Percentiles rank a stretch among this genome's conserved stretches.
Evolutionary conservation across 495 filamentous ascomycete species (phyloP).

Genomic region (Hyaloscypha hepaticicola): DNA sequence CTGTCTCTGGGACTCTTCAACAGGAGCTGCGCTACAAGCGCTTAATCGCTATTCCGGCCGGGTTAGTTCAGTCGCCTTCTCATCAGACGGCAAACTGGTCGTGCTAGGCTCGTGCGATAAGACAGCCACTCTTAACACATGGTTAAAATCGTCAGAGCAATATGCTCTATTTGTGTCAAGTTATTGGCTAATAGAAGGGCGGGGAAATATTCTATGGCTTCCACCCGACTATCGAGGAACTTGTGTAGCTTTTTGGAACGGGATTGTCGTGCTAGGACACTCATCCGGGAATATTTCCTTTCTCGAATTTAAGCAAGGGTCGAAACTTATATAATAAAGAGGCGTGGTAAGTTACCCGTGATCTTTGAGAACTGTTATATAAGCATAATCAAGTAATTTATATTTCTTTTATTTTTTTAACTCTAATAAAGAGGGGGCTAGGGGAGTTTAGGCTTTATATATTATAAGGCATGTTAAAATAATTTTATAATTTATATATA

Average conservation of each 20-base stretch:
- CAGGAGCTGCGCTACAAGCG: not conserved
- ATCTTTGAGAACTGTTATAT: too few species aligned
- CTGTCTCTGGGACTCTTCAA: not conserved
- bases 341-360: too few species aligned
- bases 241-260: slow-evolving; percentile 8
- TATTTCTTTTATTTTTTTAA: too few species aligned
- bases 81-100: slow-evolving; percentile 29
- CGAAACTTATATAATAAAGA: too few species aligned
- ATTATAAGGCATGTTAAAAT: too few species aligned
- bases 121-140: not conserved
- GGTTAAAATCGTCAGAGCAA: too few species aligned
- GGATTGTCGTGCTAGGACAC: slow-evolving; percentile 6
- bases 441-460: too few species aligned
- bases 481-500: too few species aligned
- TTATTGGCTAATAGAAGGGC: slow-evolving; percentile 5
- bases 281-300: too few species aligned
- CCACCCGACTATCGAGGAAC: slow-evolving; percentile 13
- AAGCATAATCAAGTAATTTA: too few species aligned
- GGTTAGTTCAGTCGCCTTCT: slow-evolving; percentile 16
- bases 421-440: too few species aligned
- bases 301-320: too few species aligned
- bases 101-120: not conserved
- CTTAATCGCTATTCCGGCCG: not conserved
- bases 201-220: slow-evolving; percentile 9
- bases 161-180: not conserved